phyloP scores from a whole-genome alignment of 1,284 basidiomycete species.

The Sanghuangporus sanghuang region DNA sequence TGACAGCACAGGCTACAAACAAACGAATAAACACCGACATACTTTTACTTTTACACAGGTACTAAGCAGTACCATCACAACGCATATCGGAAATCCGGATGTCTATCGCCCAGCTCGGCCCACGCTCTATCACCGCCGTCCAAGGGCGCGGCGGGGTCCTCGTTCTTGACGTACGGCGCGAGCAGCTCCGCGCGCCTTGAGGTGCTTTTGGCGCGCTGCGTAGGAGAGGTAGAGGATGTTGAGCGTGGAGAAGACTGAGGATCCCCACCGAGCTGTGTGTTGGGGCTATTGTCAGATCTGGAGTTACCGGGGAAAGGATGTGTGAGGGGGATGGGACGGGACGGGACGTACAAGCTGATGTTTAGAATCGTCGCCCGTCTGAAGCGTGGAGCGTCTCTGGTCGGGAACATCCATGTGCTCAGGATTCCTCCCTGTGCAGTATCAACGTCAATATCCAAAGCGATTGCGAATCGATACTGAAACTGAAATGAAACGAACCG shows the following conservation, averaged over 20 bases:
- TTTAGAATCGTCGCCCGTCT: conserved; percentile 33
- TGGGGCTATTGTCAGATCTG: neutral
- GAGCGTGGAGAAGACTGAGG: conserved; percentile 23
- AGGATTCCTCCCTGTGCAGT: conserved; percentile 32
- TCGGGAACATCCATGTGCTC: conserved; percentile 36
- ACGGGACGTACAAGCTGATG: conserved; percentile 29
- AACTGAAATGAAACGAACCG: conserved; percentile 7
- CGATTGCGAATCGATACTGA: neutral
- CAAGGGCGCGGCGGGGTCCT: neutral
- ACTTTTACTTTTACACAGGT: no score
- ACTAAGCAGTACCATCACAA: neutral
- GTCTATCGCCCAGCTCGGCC: conserved; percentile 33
- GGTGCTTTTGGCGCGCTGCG: conserved; percentile 26
- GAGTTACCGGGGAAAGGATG: neutral
- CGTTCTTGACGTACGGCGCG: conserved; percentile 29
- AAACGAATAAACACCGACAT: no score
- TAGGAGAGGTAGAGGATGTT: conserved; percentile 27
- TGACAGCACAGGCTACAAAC: no score
- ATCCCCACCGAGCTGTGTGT: conserved; percentile 23
- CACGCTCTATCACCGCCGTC: conserved; percentile 29
- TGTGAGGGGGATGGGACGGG: neutral
- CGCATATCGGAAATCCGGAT: conserved; percentile 30
- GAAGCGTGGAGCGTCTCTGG: conserved; percentile 32
- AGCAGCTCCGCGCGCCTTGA: conserved; percentile 27
- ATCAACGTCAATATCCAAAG: neutral